These are phyloP conservation scores for Penicillium lagena DNA, from an alignment of 495 filamentous ascomycete genomes.

Conservation along the genomic window DNA sequence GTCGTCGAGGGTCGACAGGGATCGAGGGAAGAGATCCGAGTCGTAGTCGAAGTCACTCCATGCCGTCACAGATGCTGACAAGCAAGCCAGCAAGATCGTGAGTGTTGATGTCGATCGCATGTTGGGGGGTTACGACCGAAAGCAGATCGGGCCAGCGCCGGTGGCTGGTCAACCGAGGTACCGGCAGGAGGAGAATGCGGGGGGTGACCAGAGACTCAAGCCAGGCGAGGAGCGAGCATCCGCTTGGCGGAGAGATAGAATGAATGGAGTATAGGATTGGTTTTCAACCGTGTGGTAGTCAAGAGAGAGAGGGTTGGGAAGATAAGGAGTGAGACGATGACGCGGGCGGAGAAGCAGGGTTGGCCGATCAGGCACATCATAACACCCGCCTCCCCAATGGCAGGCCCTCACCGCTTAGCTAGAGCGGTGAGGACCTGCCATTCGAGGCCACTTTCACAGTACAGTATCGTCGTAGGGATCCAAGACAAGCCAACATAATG, in stretches of 20 bases:
- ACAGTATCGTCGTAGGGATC: no score
- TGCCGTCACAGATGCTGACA: slow-evolving; percentile 16
- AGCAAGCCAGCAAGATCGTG: slow-evolving; percentile 18
- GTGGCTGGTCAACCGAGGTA: background rate
- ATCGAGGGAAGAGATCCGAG: slow-evolving; percentile 19
- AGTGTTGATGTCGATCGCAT: slow-evolving; percentile 26
- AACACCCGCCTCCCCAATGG: no score
- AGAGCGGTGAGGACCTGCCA: no score
- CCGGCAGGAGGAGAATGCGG: slow-evolving; percentile 6
- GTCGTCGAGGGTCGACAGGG: slow-evolving; percentile 48
- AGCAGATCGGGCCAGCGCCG: no score
- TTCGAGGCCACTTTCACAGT: no score
- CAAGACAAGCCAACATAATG: no score
- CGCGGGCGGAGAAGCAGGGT: slow-evolving; percentile 29
- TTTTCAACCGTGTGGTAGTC: background rate
- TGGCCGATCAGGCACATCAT: no score
- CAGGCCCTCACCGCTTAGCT: no score
- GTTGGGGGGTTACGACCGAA: slow-evolving; percentile 8
- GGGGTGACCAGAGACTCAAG: slow-evolving; percentile 4
- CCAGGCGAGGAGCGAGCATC: slow-evolving; percentile 1
- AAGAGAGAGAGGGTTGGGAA: slow-evolving; percentile 10
- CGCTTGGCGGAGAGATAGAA: slow-evolving; percentile 1
- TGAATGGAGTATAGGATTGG: background rate
- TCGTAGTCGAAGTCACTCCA: slow-evolving; percentile 28
- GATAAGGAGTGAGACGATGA: slow-evolving; percentile 25